Percentiles rank a stretch among this genome's conserved stretches.
These are phyloP conservation scores for Syncephalis plumigaleata DNA, from an alignment of 371 early-diverging fungal genomes.

Conservation along the genomic window DNA sequence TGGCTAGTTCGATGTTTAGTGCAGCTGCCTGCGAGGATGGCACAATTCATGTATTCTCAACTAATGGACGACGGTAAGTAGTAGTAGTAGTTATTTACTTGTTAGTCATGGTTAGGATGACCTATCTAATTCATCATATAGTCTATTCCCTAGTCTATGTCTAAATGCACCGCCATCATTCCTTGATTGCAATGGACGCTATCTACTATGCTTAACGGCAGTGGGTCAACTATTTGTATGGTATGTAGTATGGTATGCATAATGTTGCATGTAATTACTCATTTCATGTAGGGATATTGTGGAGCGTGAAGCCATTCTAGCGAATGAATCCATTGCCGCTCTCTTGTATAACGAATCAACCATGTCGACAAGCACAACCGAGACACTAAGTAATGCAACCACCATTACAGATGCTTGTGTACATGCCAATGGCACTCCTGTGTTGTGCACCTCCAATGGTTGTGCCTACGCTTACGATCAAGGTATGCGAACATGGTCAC, in stretches of 20 bases:
- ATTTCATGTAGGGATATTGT: constrained; percentile 26
- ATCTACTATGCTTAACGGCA: constrained; percentile 42
- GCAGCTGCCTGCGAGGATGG: constrained; percentile 51
- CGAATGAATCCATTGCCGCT: constrained; percentile 27
- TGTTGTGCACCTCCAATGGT: constrained; percentile 50
- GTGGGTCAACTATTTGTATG: constrained; percentile 45
- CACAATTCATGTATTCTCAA: constrained; percentile 40
- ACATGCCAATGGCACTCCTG: constrained; percentile 41
- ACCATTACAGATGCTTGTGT: constrained; percentile 39
- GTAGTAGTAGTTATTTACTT: not conserved
- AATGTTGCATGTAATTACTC: too few relatives aligned
- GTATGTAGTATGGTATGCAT: too few relatives aligned
- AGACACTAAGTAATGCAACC: constrained; percentile 5
- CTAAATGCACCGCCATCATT: constrained; percentile 45
- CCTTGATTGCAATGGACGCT: constrained; percentile 29
- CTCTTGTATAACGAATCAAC: too few relatives aligned
- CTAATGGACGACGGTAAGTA: constrained; percentile 41
- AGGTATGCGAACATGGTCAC: constrained; percentile 51
- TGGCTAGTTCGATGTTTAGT: constrained; percentile 34
- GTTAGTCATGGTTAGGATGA: not conserved
- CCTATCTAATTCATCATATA: constrained; percentile 7
- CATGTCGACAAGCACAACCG: too few relatives aligned
- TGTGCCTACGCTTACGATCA: constrained; percentile 53
- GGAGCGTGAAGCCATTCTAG: constrained; percentile 20
- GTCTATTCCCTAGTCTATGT: constrained; percentile 43